Base-by-base conservation (phyloP, 805 yeast species). In the Candida methanosorbosa region DNA sequence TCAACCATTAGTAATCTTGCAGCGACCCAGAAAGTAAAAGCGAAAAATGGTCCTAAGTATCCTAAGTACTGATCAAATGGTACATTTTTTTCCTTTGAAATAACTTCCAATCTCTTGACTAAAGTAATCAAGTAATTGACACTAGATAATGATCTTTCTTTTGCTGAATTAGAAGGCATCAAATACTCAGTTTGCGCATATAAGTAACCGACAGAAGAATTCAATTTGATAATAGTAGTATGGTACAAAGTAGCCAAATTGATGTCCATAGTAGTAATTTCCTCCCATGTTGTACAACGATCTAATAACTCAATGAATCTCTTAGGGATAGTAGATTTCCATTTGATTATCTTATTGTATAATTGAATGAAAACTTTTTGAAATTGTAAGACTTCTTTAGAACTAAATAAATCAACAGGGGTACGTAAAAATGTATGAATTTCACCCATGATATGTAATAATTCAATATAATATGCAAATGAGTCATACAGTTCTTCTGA, bases 11-110 rank as follows among this genome's bases (percentile, higher is more conserved):
- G 29, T n/a, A 59, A 47, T 36, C 63, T 40, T 1, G 59, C 46
- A 36, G 49, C 49, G 16, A 57, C 52, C 63, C 63, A 59, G 13
- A 56, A 44, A 30, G 39, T 49, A 29, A 57, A 54, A 1, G 59
- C 54, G 35, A 52, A 57, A 27, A 46, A 50, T 5, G 62, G 63
- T 2, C 64, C 62, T 18, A 53, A 25, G 20, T 15, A 29, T 22
- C 35, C 26, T 12, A 32, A 21, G n/a, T 18, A 32, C 12, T 18
- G 13, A 3, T 18, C 26, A 19, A 27, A 27, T 15, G 25, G 4
- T 4, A 27, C 17, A 31, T 15, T 18, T 17, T 35, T 32, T 20
- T 36, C 37, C 14, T 29, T 20, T 9, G 30, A 19, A 22, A 30
- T 33, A n/a, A 39, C 17, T 21, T 37, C 38, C 5, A 32, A 12